These are phyloP conservation scores for Zymoseptoria brevis DNA, from an alignment of 2,329 filamentous ascomycete species.

Conservation along the genomic window DNA sequence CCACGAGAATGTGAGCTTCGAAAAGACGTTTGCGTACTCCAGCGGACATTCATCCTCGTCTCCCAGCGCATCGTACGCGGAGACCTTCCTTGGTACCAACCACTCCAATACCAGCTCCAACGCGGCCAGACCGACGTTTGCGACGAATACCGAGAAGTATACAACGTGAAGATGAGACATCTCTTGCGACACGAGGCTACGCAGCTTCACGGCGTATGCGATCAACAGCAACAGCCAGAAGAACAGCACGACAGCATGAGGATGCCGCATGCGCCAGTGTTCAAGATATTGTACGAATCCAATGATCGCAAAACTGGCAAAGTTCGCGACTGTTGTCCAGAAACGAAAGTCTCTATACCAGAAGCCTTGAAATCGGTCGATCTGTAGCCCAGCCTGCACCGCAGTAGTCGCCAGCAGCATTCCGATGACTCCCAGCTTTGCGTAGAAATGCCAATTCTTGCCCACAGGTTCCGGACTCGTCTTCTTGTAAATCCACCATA, in stretches of 20 bases:
- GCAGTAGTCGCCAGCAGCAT: slow-evolving; percentile 60
- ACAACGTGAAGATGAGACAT: slow-evolving; percentile 57
- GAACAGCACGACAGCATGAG: slow-evolving; percentile 81
- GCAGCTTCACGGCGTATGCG: slow-evolving; percentile 70
- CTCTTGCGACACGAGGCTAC: slow-evolving; percentile 73
- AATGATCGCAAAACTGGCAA: slow-evolving; percentile 65
- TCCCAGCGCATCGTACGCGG: slow-evolving; percentile 59
- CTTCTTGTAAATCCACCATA: slow-evolving; percentile 71
- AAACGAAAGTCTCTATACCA: slow-evolving; percentile 81
- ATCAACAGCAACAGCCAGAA: slow-evolving; percentile 87
- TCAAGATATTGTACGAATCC: slow-evolving; percentile 80
- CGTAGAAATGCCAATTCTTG: slow-evolving; percentile 89
- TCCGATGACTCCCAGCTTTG: slow-evolving; percentile 68
- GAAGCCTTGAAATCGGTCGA: slow-evolving; percentile 57
- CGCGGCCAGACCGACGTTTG: slow-evolving; percentile 61
- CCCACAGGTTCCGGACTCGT: slow-evolving; percentile 58
- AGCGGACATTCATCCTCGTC: slow-evolving; percentile 66
- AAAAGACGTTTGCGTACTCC: slow-evolving; percentile 92
- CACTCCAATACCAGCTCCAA: slow-evolving; percentile 74
- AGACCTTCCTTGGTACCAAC: slow-evolving; percentile 71
- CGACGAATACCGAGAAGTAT: slow-evolving; percentile 70
- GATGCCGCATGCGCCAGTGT: slow-evolving; percentile 71
- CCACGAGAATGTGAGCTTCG: slow-evolving; percentile 89
- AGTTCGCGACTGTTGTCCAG: slow-evolving; percentile 66
- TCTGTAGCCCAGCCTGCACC: slow-evolving; percentile 68